phyloP scores from a whole-genome alignment of 2,329 filamentous ascomycete species.

The Cladosporium austrohemisphaericum region DNA sequence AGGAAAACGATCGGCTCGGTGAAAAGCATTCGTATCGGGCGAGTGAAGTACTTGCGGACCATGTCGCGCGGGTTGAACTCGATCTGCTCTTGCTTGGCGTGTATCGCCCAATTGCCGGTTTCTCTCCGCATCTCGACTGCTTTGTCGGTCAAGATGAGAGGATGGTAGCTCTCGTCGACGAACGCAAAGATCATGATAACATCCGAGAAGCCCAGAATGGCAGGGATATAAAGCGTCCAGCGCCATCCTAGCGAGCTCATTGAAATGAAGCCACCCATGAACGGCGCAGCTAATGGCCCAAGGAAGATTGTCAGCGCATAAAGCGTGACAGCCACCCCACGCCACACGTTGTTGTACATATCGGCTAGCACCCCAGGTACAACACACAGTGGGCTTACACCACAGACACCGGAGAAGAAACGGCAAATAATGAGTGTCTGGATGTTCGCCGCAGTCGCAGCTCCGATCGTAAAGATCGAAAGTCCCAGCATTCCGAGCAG shows the following conservation, averaged over 20 bases:
- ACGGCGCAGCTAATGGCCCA: slow-evolving; percentile 23
- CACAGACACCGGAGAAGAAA: slow-evolving; percentile 34
- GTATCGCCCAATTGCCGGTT: slow-evolving; percentile 14
- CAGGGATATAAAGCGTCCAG: slow-evolving; percentile 37
- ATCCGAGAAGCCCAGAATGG: slow-evolving; percentile 44
- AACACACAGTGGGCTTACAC: slow-evolving; percentile 18
- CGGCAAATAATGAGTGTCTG: slow-evolving; percentile 40
- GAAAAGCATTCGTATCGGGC: slow-evolving; percentile 64
- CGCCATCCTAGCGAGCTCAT: slow-evolving; percentile 26
- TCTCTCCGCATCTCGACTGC: slow-evolving; percentile 23
- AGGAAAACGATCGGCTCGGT: slow-evolving; percentile 64
- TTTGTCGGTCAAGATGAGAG: slow-evolving; percentile 51
- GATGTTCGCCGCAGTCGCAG: slow-evolving; percentile 37
- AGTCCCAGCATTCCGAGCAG: slow-evolving; percentile 10
- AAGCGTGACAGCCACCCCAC: slow-evolving; percentile 21
- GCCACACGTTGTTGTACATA: slow-evolving; percentile 17
- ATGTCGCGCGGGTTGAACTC: slow-evolving; percentile 30
- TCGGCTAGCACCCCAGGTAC: slow-evolving; percentile 18
- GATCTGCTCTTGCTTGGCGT: slow-evolving; percentile 14
- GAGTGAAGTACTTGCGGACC: slow-evolving; percentile 47
- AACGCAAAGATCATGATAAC: slow-evolving; percentile 46
- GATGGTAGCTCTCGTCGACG: slow-evolving; percentile 50
- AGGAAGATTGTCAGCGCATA: slow-evolving; percentile 22
- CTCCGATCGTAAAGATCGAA: slow-evolving; percentile 28
- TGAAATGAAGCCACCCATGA: slow-evolving; percentile 23